Evolutionary conservation across 1,139 yeast genomes (phyloP).

Genomic region (Kodamaea ohmeri): DNA sequence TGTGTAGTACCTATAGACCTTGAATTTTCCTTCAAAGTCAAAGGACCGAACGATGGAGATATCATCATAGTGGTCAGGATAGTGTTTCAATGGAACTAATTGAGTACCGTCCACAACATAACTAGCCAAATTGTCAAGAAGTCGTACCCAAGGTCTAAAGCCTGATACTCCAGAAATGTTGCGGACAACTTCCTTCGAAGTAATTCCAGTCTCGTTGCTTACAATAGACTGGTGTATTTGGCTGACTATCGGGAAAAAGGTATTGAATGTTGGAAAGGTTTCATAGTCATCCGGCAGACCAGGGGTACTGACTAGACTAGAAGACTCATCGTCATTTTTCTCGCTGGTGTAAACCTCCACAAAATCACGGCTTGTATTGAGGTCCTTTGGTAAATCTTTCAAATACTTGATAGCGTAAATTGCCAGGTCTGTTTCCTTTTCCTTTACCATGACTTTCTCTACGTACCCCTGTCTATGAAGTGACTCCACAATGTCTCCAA

Average conservation of each 20-base stretch:
- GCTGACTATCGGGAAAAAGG: constrained; percentile 57
- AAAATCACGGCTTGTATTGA: constrained; percentile 25
- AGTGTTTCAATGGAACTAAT: constrained; percentile 23
- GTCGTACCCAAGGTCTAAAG: constrained; percentile 47
- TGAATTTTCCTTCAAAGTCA: constrained; percentile 71
- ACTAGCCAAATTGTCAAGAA: constrained; percentile 47
- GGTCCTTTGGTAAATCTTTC: constrained; percentile 47
- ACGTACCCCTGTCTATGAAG: constrained; percentile 54
- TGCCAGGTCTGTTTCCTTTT: constrained; percentile 44
- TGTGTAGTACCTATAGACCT: constrained; percentile 68
- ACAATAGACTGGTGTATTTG: constrained; percentile 56
- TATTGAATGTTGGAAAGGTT: constrained; percentile 32
- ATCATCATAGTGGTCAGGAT: constrained; percentile 24
- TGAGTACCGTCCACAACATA: constrained; percentile 26
- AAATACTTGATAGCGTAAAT: constrained; percentile 61
- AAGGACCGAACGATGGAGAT: constrained; percentile 55
- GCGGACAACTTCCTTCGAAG: constrained; percentile 53
- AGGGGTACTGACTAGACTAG: constrained; percentile 2
- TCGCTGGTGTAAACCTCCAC: constrained; percentile 15
- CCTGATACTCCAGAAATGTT: constrained; percentile 54
- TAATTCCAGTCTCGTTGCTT: constrained; percentile 47
- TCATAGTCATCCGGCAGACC: not conserved
- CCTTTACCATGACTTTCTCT: constrained; percentile 56
- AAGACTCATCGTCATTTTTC: constrained; percentile 18
- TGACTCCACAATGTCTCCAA: constrained; percentile 49